These are phyloP conservation scores for Fusarium torulosum DNA, from an alignment of 2,329 filamentous ascomycete species.

Conservation along the genomic window DNA sequence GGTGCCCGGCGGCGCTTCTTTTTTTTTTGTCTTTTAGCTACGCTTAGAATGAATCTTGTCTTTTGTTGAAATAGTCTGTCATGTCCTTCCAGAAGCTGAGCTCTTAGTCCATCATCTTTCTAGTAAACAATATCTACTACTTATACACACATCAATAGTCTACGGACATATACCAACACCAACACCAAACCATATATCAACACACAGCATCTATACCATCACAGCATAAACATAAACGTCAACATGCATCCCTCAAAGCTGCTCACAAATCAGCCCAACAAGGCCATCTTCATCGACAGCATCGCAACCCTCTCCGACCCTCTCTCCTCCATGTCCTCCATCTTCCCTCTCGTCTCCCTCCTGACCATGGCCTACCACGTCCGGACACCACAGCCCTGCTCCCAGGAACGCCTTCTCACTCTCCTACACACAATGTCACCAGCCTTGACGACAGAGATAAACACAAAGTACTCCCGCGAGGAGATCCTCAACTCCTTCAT, in stretches of 20 bases:
- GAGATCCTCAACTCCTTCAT: conserved; percentile 51
- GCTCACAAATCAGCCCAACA: conserved; percentile 38
- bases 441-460: conserved; percentile 24
- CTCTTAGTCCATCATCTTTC: conserved; percentile 1
- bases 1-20: conserved; percentile 34
- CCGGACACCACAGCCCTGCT: conserved; percentile 43
- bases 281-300: conserved; percentile 47
- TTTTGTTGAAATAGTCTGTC: conserved; percentile 26
- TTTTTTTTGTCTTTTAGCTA: conserved; percentile 10
- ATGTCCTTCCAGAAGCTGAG: conserved; percentile 37
- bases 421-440: conserved; percentile 52
- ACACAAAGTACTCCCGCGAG: conserved; percentile 40
- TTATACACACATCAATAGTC: not conserved
- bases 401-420: conserved; percentile 51
- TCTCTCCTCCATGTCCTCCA: conserved; percentile 49
- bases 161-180: conserved; percentile 4
- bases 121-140: conserved; percentile 6
- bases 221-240: conserved; percentile 9
- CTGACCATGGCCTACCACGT: conserved; percentile 52
- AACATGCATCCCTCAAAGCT: conserved; percentile 45
- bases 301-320: conserved; percentile 50
- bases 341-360: conserved; percentile 52
- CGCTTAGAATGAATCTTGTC: conserved; percentile 25
- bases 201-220: not conserved
- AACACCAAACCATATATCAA: conserved; percentile 12